phyloP scores from a whole-genome alignment of 1,139 yeast species.

The Arxiozyma slooffiae region DNA sequence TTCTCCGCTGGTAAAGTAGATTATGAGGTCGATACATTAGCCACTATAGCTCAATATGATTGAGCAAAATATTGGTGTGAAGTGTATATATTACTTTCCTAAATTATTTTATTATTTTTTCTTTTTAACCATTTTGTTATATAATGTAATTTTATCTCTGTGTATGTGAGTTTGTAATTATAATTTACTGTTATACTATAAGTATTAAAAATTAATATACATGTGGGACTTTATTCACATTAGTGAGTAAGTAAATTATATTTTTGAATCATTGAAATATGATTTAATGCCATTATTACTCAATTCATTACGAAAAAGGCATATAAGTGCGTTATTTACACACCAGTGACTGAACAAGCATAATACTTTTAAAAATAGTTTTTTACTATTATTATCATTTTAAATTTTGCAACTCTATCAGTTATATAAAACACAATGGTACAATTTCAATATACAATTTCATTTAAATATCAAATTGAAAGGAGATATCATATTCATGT shows the following conservation, averaged over 20 bases:
- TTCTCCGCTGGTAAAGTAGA: constrained; percentile 16
- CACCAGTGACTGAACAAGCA: no score
- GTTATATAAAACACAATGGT: not conserved
- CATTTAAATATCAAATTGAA: no score
- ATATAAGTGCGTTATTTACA: no score
- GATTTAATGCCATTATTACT: no score
- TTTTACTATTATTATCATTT: no score
- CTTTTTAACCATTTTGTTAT: not conserved
- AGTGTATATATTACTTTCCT: not conserved
- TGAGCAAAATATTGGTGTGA: not conserved
- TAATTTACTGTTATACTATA: constrained; percentile 1
- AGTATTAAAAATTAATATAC: not conserved
- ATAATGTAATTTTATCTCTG: not conserved
- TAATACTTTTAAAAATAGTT: no score
- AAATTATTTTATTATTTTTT: not conserved
- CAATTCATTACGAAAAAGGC: no score
- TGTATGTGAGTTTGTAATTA: not conserved
- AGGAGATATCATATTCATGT: not conserved
- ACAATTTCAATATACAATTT: not conserved
- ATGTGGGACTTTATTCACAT: no score
- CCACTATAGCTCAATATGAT: constrained; percentile 14
- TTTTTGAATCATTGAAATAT: no score
- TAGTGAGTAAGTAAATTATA: no score
- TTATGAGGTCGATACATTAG: constrained; percentile 16
- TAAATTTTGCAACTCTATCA: no score